Conservation (phyloP, 1,284 basidiomycete genomes). For the Tetrapyrgos nigripes region DNA sequence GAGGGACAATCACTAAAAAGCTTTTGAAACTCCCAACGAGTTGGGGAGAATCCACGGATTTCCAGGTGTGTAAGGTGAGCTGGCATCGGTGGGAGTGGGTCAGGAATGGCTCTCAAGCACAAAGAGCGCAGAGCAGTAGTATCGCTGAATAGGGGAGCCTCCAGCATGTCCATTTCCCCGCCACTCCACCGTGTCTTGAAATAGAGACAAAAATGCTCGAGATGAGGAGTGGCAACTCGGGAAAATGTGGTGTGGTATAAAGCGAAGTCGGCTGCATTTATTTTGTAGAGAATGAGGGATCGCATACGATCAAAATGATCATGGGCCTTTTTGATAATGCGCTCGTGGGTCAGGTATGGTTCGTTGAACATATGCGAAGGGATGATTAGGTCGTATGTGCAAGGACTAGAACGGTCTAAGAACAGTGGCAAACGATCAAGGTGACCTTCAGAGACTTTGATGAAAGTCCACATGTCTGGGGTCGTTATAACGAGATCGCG, state of each 20-base stretch:
- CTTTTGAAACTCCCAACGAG: slow-evolving; percentile 17
- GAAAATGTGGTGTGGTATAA: neutral
- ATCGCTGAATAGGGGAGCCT: neutral
- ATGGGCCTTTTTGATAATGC: neutral
- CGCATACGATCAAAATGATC: neutral
- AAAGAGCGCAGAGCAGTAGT: slow-evolving; percentile 17
- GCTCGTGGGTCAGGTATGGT: neutral
- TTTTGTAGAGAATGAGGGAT: neutral
- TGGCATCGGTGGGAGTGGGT: slow-evolving; percentile 9
- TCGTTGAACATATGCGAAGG: neutral
- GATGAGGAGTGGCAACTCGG: neutral
- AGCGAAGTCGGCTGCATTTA: neutral
- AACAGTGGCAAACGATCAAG: slow-evolving; percentile 25
- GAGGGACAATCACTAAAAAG: slow-evolving; percentile 20
- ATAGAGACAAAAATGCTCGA: neutral
- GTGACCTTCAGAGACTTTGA: slow-evolving; percentile 27
- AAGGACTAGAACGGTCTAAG: slow-evolving; percentile 35
- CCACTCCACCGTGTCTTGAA: neutral
- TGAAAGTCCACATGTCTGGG: slow-evolving; percentile 37
- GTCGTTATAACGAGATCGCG: slow-evolving; percentile 32
- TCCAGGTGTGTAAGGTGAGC: slow-evolving; percentile 24
- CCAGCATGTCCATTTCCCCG: neutral
- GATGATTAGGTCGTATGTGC: slow-evolving; percentile 30
- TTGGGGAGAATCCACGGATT: slow-evolving; percentile 20
- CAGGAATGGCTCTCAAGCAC: slow-evolving; percentile 18